Evolutionary conservation across 306 rosid genomes (phyloP).

Genomic region (Dryas octopetala): DNA sequence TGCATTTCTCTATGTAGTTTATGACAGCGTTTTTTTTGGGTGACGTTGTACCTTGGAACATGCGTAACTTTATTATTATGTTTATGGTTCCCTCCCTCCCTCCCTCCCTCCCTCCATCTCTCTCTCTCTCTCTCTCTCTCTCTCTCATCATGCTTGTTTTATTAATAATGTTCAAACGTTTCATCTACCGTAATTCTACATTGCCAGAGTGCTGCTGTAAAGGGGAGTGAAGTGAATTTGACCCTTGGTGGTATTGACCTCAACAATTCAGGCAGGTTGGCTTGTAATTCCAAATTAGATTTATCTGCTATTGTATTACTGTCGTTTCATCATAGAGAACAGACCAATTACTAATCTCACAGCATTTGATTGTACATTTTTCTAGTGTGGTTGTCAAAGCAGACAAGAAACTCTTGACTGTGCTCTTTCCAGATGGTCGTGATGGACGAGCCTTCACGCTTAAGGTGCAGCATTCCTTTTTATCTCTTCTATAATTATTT

Average conservation of each 20-base stretch:
- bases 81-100: not conserved
- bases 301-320: conserved; percentile 8
- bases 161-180: not conserved
- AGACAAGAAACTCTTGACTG: conserved; percentile 94
- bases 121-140: not conserved
- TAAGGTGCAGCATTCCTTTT: conserved; percentile 54
- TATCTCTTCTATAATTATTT: not conserved
- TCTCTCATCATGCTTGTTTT: not conserved
- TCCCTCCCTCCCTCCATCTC: not conserved
- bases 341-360: conserved; percentile 32
- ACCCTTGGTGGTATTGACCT: conserved; percentile 99
- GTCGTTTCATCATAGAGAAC: conserved; percentile 16
- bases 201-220: conserved; percentile 65
- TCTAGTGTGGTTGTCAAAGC: conserved; percentile 87
- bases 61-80: not conserved
- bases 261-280: conserved; percentile 99
- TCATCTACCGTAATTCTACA: conserved; percentile 8
- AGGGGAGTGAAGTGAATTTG: conserved; percentile 88
- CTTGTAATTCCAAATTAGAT: conserved; percentile 40
- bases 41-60: not conserved
- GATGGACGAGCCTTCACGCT: conserved; percentile 97
- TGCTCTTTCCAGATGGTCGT: conserved; percentile 89
- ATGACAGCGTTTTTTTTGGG: not conserved
- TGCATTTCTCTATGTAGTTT: not conserved
- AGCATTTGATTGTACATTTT: conserved; percentile 32